Evolutionary conservation across 2,329 filamentous ascomycete species (phyloP).

Genomic region (Trichoderma sp.): DNA sequence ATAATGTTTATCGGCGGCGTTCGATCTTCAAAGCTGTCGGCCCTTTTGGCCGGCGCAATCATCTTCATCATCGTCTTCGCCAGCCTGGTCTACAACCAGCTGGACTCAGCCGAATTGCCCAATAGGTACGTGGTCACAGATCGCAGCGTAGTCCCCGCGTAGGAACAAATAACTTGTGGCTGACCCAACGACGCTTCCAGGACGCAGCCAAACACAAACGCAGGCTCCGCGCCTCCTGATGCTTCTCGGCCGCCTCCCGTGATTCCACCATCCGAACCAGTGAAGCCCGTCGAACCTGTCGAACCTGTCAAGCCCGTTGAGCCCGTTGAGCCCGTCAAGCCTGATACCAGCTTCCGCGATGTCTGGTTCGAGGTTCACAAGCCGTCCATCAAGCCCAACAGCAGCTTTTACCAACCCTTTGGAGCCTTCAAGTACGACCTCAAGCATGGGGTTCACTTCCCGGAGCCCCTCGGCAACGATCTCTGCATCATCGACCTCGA

Average conservation of each 20-base stretch:
- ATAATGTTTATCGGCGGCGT: conserved; percentile 31
- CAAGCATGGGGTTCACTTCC: conserved; percentile 31
- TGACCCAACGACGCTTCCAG: not conserved
- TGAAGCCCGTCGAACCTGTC: not conserved
- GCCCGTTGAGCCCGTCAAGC: not conserved
- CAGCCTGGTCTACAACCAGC: conserved; percentile 33
- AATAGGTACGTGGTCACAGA: conserved; percentile 21
- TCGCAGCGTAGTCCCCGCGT: not conserved
- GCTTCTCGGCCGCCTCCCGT: not conserved
- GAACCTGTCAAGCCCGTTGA: not conserved
- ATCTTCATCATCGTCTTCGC: conserved; percentile 34
- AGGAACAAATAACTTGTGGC: not conserved
- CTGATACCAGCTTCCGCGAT: conserved; percentile 26
- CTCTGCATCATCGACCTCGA: conserved; percentile 47
- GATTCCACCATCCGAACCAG: not conserved
- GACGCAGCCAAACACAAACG: conserved; percentile 1
- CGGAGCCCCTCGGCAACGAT: conserved; percentile 35
- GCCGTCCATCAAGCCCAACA: conserved; percentile 29
- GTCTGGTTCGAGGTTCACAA: conserved; percentile 35
- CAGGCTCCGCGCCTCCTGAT: not conserved
- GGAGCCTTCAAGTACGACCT: conserved; percentile 36
- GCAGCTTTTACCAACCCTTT: conserved; percentile 29
- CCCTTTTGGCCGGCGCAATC: conserved; percentile 30
- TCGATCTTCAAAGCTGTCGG: conserved; percentile 32
- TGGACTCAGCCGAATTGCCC: conserved; percentile 29